A percentile compares a stretch with the other conserved stretches of the same genome.
Evolutionary conservation across 1,139 yeast species (phyloP).

Genomic region (Nakaseomyces bracarensis): DNA sequence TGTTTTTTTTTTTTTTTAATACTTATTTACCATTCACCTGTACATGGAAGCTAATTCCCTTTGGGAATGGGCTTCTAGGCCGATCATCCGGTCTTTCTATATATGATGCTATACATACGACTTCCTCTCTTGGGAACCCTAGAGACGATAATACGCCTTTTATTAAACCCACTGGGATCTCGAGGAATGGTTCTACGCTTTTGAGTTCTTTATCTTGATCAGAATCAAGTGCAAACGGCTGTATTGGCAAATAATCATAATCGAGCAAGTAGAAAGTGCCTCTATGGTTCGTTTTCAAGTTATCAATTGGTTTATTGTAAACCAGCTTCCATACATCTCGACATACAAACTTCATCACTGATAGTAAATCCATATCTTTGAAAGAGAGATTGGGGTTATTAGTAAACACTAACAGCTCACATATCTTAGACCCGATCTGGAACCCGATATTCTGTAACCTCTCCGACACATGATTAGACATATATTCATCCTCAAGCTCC

Average conservation of each 20-base stretch:
- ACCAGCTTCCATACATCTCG: conserved; percentile 81
- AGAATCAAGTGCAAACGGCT: conserved; percentile 21
- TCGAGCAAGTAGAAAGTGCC: conserved; percentile 36
- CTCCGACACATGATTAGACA: conserved; percentile 46
- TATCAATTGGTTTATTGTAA: conserved; percentile 83
- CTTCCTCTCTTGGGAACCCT: conserved; percentile 25
- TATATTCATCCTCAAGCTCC: conserved; percentile 23
- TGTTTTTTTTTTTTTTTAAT: too few species aligned
- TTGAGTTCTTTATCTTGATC: conserved; percentile 34
- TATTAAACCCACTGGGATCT: conserved; percentile 79
- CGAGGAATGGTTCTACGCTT: conserved; percentile 43
- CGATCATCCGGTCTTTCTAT: conserved; percentile 25
- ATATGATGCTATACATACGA: conserved; percentile 25
- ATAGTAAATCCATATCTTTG: conserved; percentile 54
- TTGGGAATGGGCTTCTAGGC: conserved; percentile 18
- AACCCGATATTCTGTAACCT: conserved; percentile 66
- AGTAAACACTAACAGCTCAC: conserved; percentile 62
- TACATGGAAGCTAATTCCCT: conserved; percentile 30
- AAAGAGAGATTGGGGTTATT: conserved; percentile 39
- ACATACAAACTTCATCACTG: conserved; percentile 85
- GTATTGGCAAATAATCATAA: conserved; percentile 26
- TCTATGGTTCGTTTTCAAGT: conserved; percentile 82
- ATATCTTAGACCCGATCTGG: conserved; percentile 62
- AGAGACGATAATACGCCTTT: conserved; percentile 54
- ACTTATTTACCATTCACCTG: conserved; percentile 16